Evolutionary conservation across 768 basidiomycete genomes (phyloP).

Genomic region (Cystofilobasidium capitatum): DNA sequence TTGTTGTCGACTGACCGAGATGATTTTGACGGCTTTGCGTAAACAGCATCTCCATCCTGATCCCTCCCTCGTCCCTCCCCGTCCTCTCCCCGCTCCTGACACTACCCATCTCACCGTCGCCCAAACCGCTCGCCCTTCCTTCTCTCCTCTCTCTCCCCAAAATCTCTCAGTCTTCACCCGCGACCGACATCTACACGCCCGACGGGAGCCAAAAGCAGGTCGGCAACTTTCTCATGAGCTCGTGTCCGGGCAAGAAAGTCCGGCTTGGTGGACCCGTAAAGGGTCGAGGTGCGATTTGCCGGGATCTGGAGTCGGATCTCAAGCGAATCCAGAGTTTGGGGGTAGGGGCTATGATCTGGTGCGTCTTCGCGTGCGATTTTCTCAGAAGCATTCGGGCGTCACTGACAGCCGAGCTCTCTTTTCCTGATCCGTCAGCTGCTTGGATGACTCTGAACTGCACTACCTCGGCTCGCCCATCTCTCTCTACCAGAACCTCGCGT

Average conservation of each 20-base stretch:
- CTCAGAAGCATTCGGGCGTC: not conserved
- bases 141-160: slow-evolving; percentile 30
- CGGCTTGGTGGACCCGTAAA: slow-evolving; percentile 56
- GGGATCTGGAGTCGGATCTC: slow-evolving; percentile 70
- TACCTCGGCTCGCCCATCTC: slow-evolving; percentile 78
- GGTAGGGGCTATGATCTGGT: slow-evolving; percentile 78
- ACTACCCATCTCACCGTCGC: too few species aligned
- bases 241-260: slow-evolving; percentile 90
- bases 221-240: slow-evolving; percentile 81
- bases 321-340: slow-evolving; percentile 59
- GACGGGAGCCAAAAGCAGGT: slow-evolving; percentile 39
- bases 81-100: slow-evolving; percentile 5
- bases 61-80: slow-evolving; percentile 44
- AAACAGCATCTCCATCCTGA: slow-evolving; percentile 57
- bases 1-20: not conserved
- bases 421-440: slow-evolving; percentile 48
- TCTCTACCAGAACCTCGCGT: not conserved
- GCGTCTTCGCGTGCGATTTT: slow-evolving; percentile 34
- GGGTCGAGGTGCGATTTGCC: slow-evolving; percentile 70
- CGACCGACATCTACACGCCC: slow-evolving; percentile 13
- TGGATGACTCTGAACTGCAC: slow-evolving; percentile 72
- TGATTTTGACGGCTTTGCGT: too few species aligned
- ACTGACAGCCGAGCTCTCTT: not conserved
- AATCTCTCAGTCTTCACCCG: slow-evolving; percentile 30
- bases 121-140: slow-evolving; percentile 12